Conservation (phyloP, 768 basidiomycete species). For the Cystobasidium ongulense region DNA sequence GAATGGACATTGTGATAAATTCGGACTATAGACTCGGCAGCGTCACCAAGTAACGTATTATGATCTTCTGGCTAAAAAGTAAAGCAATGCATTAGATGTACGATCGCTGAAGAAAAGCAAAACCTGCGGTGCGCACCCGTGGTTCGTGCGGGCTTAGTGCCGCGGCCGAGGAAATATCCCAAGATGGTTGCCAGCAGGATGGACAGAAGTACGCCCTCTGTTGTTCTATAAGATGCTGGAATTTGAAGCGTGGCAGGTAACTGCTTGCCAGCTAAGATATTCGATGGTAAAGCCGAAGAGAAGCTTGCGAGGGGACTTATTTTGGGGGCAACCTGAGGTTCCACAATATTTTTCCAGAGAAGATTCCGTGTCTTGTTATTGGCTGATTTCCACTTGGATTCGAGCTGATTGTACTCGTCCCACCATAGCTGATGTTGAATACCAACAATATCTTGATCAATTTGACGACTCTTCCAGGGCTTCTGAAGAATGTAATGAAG, state of each 20-base stretch:
- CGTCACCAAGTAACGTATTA: too few species aligned
- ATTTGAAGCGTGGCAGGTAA: not conserved
- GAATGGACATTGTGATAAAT: too few species aligned
- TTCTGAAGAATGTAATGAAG: constrained; percentile 86
- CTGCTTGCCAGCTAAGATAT: not conserved
- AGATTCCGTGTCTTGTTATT: not conserved
- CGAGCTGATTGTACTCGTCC: constrained; percentile 53
- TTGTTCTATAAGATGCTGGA: not conserved
- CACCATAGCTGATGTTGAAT: constrained; percentile 68
- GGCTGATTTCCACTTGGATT: not conserved
- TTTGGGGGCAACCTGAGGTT: constrained; percentile 17
- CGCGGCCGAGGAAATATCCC: not conserved
- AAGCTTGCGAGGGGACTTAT: not conserved
- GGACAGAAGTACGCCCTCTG: not conserved
- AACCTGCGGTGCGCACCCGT: not conserved
- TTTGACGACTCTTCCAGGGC: constrained; percentile 63
- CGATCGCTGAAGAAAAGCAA: too few species aligned
- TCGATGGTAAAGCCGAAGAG: not conserved
- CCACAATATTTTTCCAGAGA: constrained; percentile 12
- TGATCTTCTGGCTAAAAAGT: too few species aligned
- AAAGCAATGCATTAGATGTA: too few species aligned
- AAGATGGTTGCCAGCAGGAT: not conserved
- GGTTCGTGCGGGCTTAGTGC: not conserved
- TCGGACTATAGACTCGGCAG: too few species aligned
- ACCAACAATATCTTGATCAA: constrained; percentile 48